A percentile compares a stretch with the other conserved stretches of the same genome.
phyloP scores from a whole-genome alignment of 805 yeast species.

The Candida vaughaniae region DNA sequence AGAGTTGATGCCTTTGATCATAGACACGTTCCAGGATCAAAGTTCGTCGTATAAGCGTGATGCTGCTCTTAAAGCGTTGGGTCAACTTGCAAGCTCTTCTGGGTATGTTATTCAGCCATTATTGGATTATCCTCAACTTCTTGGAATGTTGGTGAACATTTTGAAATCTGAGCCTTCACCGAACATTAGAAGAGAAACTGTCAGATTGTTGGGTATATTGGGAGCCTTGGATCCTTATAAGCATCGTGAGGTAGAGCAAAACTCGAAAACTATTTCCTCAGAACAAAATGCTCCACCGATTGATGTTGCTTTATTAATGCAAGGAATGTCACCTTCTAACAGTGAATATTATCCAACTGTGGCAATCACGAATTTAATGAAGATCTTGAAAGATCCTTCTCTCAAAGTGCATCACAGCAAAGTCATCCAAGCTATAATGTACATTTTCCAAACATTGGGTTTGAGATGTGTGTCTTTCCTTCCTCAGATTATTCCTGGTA shows the following conservation, averaged over 20 bases:
- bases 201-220: constrained; percentile 81
- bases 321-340: constrained; percentile 87
- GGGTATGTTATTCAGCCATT: constrained; percentile 95
- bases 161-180: constrained; percentile 77
- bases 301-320: constrained; percentile 86
- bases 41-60: constrained; percentile 84
- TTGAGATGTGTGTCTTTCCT: constrained; percentile 86
- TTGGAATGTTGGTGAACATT: constrained; percentile 79
- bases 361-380: constrained; percentile 81
- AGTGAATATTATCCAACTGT: constrained; percentile 97
- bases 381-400: constrained; percentile 80
- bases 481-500: constrained; percentile 84
- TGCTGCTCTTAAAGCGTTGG: constrained; percentile 83
- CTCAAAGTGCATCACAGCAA: constrained; percentile 83
- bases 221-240: constrained; percentile 98
- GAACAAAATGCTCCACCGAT: constrained; percentile 88
- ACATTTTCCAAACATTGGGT: constrained; percentile 86
- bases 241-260: constrained; percentile 85
- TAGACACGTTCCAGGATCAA: constrained; percentile 90
- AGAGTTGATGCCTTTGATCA: constrained; percentile 79
- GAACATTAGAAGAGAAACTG: constrained; percentile 80
- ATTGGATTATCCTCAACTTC: constrained; percentile 83
- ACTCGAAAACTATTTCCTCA: constrained; percentile 50
- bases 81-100: constrained; percentile 84
- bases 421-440: constrained; percentile 91